Conservation (phyloP, 2,329 filamentous ascomycete species). For the Pleomassaria siparia region DNA sequence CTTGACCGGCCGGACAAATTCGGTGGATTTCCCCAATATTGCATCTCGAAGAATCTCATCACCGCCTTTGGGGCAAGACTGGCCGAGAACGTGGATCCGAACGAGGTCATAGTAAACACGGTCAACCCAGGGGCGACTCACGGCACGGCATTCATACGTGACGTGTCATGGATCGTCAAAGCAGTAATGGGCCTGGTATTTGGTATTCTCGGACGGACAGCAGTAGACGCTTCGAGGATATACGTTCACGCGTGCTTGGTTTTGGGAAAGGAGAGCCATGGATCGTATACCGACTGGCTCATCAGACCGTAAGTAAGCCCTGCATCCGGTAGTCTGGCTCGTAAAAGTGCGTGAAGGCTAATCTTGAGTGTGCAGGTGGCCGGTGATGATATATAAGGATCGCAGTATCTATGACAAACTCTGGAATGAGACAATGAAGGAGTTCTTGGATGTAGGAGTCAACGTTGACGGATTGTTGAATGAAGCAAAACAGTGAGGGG, state of each 20-base stretch:
- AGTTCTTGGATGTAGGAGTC: not conserved
- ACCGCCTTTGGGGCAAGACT: slow-evolving; percentile 20
- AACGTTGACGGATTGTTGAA: not conserved
- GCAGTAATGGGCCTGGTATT: slow-evolving; percentile 20
- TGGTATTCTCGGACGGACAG: slow-evolving; percentile 29
- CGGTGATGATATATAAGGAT: not conserved
- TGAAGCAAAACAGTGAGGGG: not conserved
- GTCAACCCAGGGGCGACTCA: slow-evolving; percentile 50
- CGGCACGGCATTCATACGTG: slow-evolving; percentile 45
- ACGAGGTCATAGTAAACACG: slow-evolving; percentile 45
- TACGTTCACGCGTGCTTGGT: slow-evolving; percentile 51
- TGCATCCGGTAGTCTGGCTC: not conserved
- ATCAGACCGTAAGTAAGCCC: slow-evolving; percentile 1
- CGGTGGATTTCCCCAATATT: slow-evolving; percentile 15
- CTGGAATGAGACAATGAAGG: slow-evolving; percentile 1
- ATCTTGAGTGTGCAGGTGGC: not conserved
- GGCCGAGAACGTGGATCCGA: slow-evolving; percentile 14
- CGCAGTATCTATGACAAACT: not conserved
- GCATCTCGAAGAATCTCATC: slow-evolving; percentile 18
- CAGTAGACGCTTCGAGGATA: slow-evolving; percentile 48
- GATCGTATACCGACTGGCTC: slow-evolving; percentile 24
- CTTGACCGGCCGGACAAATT: slow-evolving; percentile 13
- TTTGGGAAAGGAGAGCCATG: slow-evolving; percentile 55
- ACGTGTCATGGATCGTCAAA: slow-evolving; percentile 4
- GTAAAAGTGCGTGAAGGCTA: not conserved